Evolutionary conservation across 371 early-diverging fungal species (phyloP).

Genomic region (Rhizoclosmatium hyalinum): DNA sequence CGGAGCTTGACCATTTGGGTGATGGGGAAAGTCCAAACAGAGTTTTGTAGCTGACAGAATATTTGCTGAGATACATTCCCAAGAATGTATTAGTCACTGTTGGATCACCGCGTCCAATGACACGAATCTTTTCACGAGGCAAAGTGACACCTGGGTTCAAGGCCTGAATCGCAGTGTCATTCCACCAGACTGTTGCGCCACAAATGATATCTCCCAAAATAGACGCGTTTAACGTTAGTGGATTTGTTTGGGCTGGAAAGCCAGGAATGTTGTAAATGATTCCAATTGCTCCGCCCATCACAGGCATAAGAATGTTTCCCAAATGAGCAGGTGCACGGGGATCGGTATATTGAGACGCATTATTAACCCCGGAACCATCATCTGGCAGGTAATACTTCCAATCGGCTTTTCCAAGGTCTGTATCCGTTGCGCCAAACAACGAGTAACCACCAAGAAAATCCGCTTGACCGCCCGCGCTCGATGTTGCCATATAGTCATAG

Average conservation of each 20-base stretch:
- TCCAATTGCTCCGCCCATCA: too few relatives aligned
- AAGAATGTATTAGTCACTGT: not conserved
- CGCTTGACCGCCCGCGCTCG: not conserved
- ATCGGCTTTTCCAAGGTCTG: not conserved
- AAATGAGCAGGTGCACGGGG: constrained; percentile 2
- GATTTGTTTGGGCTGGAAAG: not conserved
- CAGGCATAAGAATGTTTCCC: constrained; percentile 1
- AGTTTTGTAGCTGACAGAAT: not conserved
- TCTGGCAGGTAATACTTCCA: not conserved
- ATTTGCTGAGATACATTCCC: not conserved
- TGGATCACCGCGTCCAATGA: constrained; percentile 7
- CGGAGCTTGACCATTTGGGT: not conserved
- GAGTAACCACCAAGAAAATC: not conserved
- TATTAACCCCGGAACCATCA: not conserved
- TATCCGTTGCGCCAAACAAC: constrained; percentile 10
- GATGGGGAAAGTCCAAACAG: not conserved
- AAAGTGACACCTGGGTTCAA: constrained; percentile 2
- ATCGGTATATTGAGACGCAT: not conserved
- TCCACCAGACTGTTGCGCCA: not conserved
- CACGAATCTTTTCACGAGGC: not conserved
- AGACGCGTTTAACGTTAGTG: not conserved
- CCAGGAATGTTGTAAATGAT: too few relatives aligned
- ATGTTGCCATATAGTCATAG: not conserved
- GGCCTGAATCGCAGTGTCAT: not conserved
- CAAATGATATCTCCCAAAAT: not conserved